Percentiles rank a stretch among this genome's conserved stretches.
Evolutionary conservation across 805 yeast species (phyloP).

Genomic region (Pichia thaimueangensis): DNA sequence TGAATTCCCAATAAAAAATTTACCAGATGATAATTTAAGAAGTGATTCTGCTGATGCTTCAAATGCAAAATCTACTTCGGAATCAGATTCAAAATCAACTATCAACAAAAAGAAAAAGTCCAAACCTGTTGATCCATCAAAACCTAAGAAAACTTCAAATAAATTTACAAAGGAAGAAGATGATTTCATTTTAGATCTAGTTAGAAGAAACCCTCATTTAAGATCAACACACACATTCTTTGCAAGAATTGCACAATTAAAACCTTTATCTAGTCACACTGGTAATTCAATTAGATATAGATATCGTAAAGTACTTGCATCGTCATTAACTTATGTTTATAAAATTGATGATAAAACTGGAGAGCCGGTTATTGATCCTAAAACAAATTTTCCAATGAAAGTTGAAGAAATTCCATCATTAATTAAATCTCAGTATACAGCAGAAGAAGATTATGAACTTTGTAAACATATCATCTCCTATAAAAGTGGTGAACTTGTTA

Average conservation of each 20-base stretch:
- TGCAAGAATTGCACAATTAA: conserved; percentile 50
- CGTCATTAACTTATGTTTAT: conserved; percentile 41
- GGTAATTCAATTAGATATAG: conserved; percentile 71
- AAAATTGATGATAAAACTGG: conserved; percentile 40
- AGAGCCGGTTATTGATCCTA: conserved; percentile 34
- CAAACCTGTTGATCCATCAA: neutral
- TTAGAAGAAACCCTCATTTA: conserved; percentile 58
- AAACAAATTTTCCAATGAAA: conserved; percentile 35
- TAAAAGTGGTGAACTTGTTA: conserved; percentile 16
- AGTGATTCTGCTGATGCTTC: neutral
- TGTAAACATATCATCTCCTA: conserved; percentile 33
- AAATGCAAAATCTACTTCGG: neutral
- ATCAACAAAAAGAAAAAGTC: conserved; percentile 1
- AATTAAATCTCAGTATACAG: conserved; percentile 57
- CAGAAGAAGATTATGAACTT: conserved; percentile 60
- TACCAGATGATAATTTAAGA: neutral
- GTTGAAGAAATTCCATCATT: conserved; percentile 40
- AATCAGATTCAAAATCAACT: neutral
- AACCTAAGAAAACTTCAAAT: conserved; percentile 31
- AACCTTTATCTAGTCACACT: conserved; percentile 53
- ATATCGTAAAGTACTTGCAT: conserved; percentile 40
- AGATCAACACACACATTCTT: conserved; percentile 66
- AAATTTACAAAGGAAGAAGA: conserved; percentile 63
- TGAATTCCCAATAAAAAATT: conserved; percentile 14
- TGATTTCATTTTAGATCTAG: conserved; percentile 56